Evolutionary conservation across 495 filamentous ascomycete species (phyloP), one percentile per base, ranked within the genome.

Genomic region (Podospora appendiculata): DNA sequence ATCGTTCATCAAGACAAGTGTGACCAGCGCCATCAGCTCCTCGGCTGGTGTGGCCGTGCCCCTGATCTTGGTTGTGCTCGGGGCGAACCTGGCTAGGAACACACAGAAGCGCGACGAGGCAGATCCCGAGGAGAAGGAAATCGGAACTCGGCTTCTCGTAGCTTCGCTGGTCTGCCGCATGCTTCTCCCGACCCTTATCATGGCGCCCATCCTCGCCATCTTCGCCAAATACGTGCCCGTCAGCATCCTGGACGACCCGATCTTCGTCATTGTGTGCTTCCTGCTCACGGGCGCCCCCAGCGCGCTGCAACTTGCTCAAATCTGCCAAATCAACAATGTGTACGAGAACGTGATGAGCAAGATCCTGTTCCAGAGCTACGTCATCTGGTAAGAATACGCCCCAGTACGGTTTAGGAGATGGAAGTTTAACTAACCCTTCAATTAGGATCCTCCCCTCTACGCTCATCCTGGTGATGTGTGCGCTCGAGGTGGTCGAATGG

Each of bases 231-330:
- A 84, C 61, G 82, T 94, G 12, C 90, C 89, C 0, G 78, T 98
- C 66, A 94, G 89, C 73, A 97, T 97, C 52, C 71, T 98, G 34
- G 93, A 95, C 66, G 93, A 98, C 60, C 94, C 94, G 6, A 97
- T 98, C 59, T 98, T 98, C 68, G 82, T 97, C 53, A 86, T 97
- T 55, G 94, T 98, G 39, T 96, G 90, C 67, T 98, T 96, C 76
- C 78, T 98, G 44, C 84, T 98, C 57, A 90, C 89, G 1, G 93
- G 93, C 17, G 93, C 93, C 7, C 93, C 93, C 12, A 95, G 89
- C 54, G 93, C 93, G 33, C 76, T 98, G 57, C 93, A 98, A 66
- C 72, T 98, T 58, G 90, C 94, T 7, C 93, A 98, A 72, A 98
- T 98, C 53, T 98, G 93, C 71, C 94, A 97, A 75, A 89, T 97